Evolutionary conservation across 768 basidiomycete species (phyloP), one percentile per base, ranked within the genome.

Genomic region (Suillus discolor): DNA sequence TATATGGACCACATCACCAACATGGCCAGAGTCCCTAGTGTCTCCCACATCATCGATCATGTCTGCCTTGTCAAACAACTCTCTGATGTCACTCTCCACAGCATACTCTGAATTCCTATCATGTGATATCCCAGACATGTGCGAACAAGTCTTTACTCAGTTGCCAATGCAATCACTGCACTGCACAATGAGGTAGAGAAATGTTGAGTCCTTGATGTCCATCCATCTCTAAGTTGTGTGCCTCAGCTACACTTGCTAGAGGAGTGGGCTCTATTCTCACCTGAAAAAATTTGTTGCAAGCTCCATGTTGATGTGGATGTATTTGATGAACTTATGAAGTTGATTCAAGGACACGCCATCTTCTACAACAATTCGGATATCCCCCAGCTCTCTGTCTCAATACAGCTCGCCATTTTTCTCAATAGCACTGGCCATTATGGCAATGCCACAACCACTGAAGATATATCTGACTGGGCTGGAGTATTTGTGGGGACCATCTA

Each of bases 261-360:
- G 8, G 38, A 63, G 39, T 63, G 53, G 53, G 53, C 47, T 6
- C 36, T 63, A 16, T n/a, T 39, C 11, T 54, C 9, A 4, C 62
- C 62, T 18, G n/a, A 41, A 15, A 49, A 57, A 3, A 42, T 42
- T 23, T 0, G 13, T 18, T 55, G 49, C 1, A 74, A 77, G 57
- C 73, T 79, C n/a, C 68, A 69, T 20, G 70, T 78, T 4, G 39
- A 55, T 3, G 74, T 73, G 9, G 57, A 64, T 12, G 70, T 71
- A 3, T 79, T 78, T 57, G 70, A 74, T n/a, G 25, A 20, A 4
- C 67, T 73, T 0, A 28, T 72, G 0, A 23, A 34, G 0, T 23
- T 60, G 1, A 74, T 78, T 59, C 31, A 71, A n/a, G 47, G 53
- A 28, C 68, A 76, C 60, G 61, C 68, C 2, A 63, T 77, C 20